A percentile compares a stretch with the other conserved stretches of the same genome.
phyloP scores from a whole-genome alignment of 2,329 filamentous ascomycete species.

The Colletotrichum viniferum region DNA sequence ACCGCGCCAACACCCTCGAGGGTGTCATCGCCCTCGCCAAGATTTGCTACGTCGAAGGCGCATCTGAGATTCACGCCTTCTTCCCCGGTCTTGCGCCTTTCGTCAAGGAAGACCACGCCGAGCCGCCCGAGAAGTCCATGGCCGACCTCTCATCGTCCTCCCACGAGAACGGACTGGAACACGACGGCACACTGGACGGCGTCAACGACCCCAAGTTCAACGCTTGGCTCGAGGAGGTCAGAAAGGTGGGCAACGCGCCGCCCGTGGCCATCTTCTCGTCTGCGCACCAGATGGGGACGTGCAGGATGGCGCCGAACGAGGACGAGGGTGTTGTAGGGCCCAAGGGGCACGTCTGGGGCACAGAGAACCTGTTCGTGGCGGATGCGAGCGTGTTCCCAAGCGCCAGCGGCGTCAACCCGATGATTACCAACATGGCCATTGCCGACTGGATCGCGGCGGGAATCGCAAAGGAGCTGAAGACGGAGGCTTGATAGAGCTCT shows the following conservation, averaged over 20 bases:
- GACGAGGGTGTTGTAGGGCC: conserved; percentile 62
- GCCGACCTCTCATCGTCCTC: background rate
- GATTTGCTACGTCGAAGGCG: conserved; percentile 79
- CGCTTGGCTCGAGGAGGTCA: conserved; percentile 61
- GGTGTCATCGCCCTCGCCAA: conserved; percentile 75
- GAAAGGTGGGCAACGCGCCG: conserved; percentile 52
- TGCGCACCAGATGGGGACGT: conserved; percentile 85
- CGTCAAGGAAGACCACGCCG: conserved; percentile 34
- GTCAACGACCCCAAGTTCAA: conserved; percentile 65
- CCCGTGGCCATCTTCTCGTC: conserved; percentile 63
- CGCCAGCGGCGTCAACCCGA: conserved; percentile 81
- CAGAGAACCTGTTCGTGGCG: conserved; percentile 68
- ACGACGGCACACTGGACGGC: conserved; percentile 18
- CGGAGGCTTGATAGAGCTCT: background rate
- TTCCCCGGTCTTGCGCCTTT: conserved; percentile 71
- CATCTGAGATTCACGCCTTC: conserved; percentile 75
- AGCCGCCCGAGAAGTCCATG: conserved; percentile 18
- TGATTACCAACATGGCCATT: conserved; percentile 78
- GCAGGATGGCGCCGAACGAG: conserved; percentile 67
- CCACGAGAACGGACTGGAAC: background rate
- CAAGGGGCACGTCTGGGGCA: conserved; percentile 68
- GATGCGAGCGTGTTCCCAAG: conserved; percentile 79
- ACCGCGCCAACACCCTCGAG: conserved; percentile 73
- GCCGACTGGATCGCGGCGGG: conserved; percentile 68
- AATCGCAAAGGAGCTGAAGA: conserved; percentile 51